Percentiles rank a stretch among this genome's conserved stretches.
phyloP scores from a whole-genome alignment of 768 basidiomycete genomes.

The Mycena capillaripes region DNA sequence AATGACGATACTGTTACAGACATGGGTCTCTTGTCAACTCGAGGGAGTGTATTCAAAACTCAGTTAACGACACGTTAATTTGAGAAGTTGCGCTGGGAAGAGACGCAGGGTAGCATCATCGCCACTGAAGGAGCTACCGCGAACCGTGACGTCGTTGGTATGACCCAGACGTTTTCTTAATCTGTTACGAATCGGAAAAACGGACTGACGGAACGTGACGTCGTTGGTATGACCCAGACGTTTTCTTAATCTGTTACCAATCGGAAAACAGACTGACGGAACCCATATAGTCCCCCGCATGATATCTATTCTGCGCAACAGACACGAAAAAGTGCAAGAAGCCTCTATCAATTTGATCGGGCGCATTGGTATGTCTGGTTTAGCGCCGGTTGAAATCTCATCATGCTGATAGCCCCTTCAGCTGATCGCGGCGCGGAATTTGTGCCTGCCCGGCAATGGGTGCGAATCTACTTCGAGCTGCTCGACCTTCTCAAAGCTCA shows the following conservation, averaged over 20 bases:
- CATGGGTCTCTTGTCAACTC: no score
- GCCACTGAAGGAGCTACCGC: constrained; percentile 99
- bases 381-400: constrained; percentile 9
- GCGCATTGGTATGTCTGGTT: constrained; percentile 78
- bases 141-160: constrained; percentile 99
- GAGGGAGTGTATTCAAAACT: no score
- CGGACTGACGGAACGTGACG: constrained; percentile 50
- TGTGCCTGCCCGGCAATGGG: constrained; percentile 99
- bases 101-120: constrained; percentile 99
- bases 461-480: constrained; percentile 99
- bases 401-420: constrained; percentile 27
- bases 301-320: constrained; percentile 99
- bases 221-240: constrained; percentile 99
- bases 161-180: constrained; percentile 89
- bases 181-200: constrained; percentile 1
- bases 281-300: constrained; percentile 88
- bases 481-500: constrained; percentile 98
- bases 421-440: constrained; percentile 99
- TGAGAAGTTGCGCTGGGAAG: no score
- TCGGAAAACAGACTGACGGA: constrained; percentile 18
- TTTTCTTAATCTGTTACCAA: constrained; percentile 5
- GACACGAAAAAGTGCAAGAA: constrained; percentile 99
- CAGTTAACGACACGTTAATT: no score
- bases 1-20: no score
- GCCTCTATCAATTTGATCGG: constrained; percentile 99